phyloP scores from a whole-genome alignment of 1,284 basidiomycete species.

The Marasmius fiardii region DNA sequence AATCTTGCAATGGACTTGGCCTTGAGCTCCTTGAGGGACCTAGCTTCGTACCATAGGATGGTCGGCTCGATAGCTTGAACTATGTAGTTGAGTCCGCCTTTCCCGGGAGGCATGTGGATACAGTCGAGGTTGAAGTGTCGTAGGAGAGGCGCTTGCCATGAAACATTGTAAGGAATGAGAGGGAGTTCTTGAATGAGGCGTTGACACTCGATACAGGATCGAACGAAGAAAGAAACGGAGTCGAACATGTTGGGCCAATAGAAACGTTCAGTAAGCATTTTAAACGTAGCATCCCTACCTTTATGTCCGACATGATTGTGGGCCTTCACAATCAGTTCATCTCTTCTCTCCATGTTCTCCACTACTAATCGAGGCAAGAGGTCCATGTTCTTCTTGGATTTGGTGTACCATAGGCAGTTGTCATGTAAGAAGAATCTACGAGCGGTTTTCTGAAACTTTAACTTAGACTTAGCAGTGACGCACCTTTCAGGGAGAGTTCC shows the following conservation, averaged over 20 bases:
- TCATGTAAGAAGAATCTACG: constrained; percentile 17
- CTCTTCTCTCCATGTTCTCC: constrained; percentile 8
- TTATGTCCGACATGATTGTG: constrained; percentile 25
- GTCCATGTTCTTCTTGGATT: constrained; percentile 7
- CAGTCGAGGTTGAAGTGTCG: constrained; percentile 22
- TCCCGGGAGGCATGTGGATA: constrained; percentile 24
- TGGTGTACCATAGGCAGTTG: constrained; percentile 13
- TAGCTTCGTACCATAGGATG: constrained; percentile 24
- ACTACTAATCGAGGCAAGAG: constrained; percentile 17
- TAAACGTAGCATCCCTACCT: constrained; percentile 25
- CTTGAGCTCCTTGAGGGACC: constrained; percentile 13
- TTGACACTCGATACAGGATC: constrained; percentile 23
- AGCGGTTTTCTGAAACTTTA: constrained; percentile 13
- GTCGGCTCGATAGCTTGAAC: constrained; percentile 22
- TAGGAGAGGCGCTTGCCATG: constrained; percentile 16
- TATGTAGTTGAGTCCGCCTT: constrained; percentile 20
- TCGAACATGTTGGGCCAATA: constrained; percentile 31
- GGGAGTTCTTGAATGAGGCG: constrained; percentile 14
- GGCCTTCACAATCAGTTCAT: constrained; percentile 16
- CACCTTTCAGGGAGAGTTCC: constrained; percentile 9
- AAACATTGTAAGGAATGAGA: constrained; percentile 18
- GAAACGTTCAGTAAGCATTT: constrained; percentile 20
- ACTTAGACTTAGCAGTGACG: constrained; percentile 2
- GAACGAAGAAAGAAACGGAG: constrained; percentile 25
- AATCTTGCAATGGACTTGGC: constrained; percentile 21